These are phyloP conservation scores for Sordariomycetes sp. DNA, from an alignment of 2,329 filamentous ascomycete species.

Conservation along the genomic window DNA sequence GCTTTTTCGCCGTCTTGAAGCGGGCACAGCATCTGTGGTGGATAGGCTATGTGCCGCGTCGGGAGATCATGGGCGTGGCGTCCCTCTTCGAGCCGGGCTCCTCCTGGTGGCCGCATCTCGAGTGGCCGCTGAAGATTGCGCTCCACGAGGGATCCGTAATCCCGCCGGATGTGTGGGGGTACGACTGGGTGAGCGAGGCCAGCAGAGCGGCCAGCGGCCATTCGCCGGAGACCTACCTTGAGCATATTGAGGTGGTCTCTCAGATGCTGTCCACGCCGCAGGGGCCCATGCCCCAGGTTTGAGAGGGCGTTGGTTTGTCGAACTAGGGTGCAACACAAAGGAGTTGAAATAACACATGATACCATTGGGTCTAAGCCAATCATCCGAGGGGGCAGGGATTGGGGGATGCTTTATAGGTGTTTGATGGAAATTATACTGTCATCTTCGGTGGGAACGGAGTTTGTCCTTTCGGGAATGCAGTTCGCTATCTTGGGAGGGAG, in stretches of 20 bases:
- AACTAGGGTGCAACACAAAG: neutral
- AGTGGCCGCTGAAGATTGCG: constrained; percentile 50
- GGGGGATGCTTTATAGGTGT: no score
- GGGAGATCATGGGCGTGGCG: constrained; percentile 54
- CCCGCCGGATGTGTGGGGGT: constrained; percentile 46
- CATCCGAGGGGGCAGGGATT: no score
- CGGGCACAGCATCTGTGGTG: constrained; percentile 56
- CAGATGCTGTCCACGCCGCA: constrained; percentile 4
- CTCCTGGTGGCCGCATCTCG: constrained; percentile 49
- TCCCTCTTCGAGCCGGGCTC: constrained; percentile 47
- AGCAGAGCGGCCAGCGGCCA: constrained; percentile 20
- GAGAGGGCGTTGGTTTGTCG: neutral
- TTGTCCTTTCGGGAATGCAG: neutral
- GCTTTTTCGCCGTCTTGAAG: constrained; percentile 56
- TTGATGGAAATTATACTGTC: neutral
- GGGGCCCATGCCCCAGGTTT: neutral
- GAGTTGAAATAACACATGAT: neutral
- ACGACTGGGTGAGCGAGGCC: constrained; percentile 34
- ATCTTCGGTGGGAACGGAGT: neutral
- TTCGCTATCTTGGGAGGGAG: neutral
- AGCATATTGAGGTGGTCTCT: constrained; percentile 5
- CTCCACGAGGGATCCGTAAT: constrained; percentile 43
- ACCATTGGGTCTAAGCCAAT: neutral
- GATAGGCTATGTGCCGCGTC: constrained; percentile 54
- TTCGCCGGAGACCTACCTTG: constrained; percentile 1